A percentile compares a stretch with the other conserved stretches of the same genome.
These are phyloP conservation scores for Pythium scleroteichum DNA, from an alignment of 352 stramenopile genomes.

Conservation along the genomic window DNA sequence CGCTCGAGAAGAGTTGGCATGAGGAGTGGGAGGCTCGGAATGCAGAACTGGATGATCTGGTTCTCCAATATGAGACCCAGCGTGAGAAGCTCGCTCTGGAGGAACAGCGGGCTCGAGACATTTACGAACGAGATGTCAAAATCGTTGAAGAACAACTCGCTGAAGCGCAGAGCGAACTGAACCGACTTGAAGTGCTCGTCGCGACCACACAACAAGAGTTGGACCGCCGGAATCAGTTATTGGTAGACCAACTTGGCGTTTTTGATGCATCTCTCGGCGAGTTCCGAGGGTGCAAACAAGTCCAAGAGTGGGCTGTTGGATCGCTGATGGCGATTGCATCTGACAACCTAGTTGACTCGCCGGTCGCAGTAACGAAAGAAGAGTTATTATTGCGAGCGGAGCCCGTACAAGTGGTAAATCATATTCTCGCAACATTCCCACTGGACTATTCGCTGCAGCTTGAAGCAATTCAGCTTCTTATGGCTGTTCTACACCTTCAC, in stretches of 20 bases:
- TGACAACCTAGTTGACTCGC: background rate
- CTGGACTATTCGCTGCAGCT: conserved; percentile 6
- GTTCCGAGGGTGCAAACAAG: conserved; percentile 8
- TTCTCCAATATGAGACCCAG: conserved; percentile 2
- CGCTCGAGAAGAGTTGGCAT: conserved; percentile 34
- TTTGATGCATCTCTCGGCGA: conserved; percentile 18
- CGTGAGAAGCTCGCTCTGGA: background rate
- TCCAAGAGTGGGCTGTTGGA: conserved; percentile 19
- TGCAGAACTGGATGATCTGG: conserved; percentile 20
- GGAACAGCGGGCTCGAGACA: conserved; percentile 1
- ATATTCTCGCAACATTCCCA: conserved; percentile 10
- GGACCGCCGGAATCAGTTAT: conserved; percentile 1
- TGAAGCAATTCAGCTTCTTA: conserved; percentile 12
- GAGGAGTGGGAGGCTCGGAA: conserved; percentile 15
- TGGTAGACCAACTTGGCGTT: conserved; percentile 23
- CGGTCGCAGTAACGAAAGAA: background rate
- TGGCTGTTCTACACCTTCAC: conserved; percentile 10
- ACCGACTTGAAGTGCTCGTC: too few species aligned
- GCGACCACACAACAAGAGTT: too few species aligned
- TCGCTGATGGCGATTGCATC: conserved; percentile 8
- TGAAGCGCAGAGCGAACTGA: conserved; percentile 10
- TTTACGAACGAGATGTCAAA: conserved; percentile 14
- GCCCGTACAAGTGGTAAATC: conserved; percentile 12
- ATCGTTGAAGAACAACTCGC: conserved; percentile 5
- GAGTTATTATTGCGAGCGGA: conserved; percentile 12